Evolutionary conservation across 768 basidiomycete species (phyloP).

Genomic region (Artomyces pyxidatus): DNA sequence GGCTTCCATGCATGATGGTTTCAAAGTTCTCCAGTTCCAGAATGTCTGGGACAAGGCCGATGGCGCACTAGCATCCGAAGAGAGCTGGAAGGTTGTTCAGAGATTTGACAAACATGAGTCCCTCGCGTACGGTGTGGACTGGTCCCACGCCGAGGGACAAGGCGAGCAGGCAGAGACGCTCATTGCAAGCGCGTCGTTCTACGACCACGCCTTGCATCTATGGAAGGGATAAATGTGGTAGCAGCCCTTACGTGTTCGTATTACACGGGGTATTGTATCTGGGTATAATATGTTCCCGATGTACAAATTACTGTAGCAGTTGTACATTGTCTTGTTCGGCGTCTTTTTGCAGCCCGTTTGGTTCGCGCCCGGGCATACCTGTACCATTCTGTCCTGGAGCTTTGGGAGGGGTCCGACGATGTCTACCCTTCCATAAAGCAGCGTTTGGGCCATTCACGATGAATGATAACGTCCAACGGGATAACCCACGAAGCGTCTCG

Average conservation of each 20-base stretch:
- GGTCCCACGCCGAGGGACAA: conserved; percentile 45
- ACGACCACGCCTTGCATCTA: conserved; percentile 76
- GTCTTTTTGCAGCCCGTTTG: background rate
- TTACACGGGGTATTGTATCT: conserved; percentile 1
- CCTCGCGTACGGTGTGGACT: conserved; percentile 89
- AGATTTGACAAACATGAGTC: conserved; percentile 73
- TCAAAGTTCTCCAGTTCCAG: conserved; percentile 66
- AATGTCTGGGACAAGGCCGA: conserved; percentile 4
- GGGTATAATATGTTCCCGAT: conserved; percentile 1
- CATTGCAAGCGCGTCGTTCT: conserved; percentile 91
- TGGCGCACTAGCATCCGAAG: conserved; percentile 1
- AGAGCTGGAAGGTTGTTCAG: conserved; percentile 33
- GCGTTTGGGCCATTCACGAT: conserved; percentile 52
- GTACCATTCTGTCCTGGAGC: background rate
- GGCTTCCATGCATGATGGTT: conserved; percentile 98
- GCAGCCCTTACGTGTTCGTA: background rate
- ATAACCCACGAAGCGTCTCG: conserved; percentile 61
- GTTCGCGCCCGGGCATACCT: background rate
- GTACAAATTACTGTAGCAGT: background rate
- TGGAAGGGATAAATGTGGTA: conserved; percentile 55
- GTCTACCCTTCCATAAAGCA: conserved; percentile 39
- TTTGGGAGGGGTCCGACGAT: conserved; percentile 1
- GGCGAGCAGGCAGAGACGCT: conserved; percentile 33
- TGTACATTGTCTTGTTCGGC: too few species aligned
- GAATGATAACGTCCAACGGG: conserved; percentile 64